These are phyloP conservation scores for Stygiomarasmius scandens DNA, from an alignment of 1,284 basidiomycete species.

Conservation along the genomic window DNA sequence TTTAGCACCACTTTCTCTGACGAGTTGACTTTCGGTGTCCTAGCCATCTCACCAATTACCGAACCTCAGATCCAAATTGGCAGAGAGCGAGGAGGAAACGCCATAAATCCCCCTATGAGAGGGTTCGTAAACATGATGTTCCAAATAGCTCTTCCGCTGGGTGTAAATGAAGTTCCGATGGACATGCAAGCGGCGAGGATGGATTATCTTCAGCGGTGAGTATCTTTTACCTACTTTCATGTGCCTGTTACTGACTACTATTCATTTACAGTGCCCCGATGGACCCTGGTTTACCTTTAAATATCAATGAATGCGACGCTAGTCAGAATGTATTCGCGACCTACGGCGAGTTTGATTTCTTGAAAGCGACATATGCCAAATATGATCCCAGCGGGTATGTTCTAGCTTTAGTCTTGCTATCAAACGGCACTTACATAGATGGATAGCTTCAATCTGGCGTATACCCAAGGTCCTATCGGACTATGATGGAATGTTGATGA, in stretches of 20 bases:
- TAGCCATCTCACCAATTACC: slow-evolving; percentile 40
- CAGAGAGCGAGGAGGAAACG: slow-evolving; percentile 33
- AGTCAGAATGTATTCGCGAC: slow-evolving; percentile 38
- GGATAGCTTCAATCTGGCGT: slow-evolving; percentile 4
- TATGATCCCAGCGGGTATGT: slow-evolving; percentile 42
- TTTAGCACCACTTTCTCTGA: slow-evolving; percentile 25
- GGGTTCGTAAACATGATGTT: slow-evolving; percentile 37
- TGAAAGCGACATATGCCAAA: slow-evolving; percentile 38
- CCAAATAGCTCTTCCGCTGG: slow-evolving; percentile 27
- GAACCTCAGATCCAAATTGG: slow-evolving; percentile 35
- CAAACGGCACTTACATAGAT: neutral
- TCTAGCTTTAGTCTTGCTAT: neutral
- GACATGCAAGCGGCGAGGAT: slow-evolving; percentile 23
- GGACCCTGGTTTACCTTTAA: slow-evolving; percentile 12
- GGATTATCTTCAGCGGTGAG: slow-evolving; percentile 26
- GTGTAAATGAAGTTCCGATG: slow-evolving; percentile 22
- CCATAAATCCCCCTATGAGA: slow-evolving; percentile 34
- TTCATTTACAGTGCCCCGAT: slow-evolving; percentile 7
- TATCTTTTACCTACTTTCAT: slow-evolving; percentile 5
- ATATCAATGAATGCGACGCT: slow-evolving; percentile 35
- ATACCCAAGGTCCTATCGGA: slow-evolving; percentile 8
- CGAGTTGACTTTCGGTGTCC: slow-evolving; percentile 24
- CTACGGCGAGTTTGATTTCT: slow-evolving; percentile 34
- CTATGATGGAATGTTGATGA: too few species aligned
- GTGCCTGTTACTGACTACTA: too few species aligned